Base-by-base conservation (phyloP, 495 filamentous ascomycete genomes). In the Saxispiralis lemnorum region DNA sequence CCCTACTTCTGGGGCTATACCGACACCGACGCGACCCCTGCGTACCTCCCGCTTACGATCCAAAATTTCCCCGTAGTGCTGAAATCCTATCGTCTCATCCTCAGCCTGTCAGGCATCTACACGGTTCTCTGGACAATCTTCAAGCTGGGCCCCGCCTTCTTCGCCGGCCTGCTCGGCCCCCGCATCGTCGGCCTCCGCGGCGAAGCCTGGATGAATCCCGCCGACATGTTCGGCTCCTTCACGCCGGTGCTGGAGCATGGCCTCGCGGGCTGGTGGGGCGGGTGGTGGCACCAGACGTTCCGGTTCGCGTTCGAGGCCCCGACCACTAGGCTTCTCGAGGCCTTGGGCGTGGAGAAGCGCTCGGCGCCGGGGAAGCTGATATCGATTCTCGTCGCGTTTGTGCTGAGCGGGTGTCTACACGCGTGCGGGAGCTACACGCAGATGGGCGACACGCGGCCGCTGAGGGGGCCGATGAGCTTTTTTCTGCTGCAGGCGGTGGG, bases 251-350 rank as follows among this genome's bases (percentile, higher is more conserved):
- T 79, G 3, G 69, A 80, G 41, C 60, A 74, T 36, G 83, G 84
- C 0, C 60, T 94, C 1, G 64, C 70, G 7, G 84, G 84, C 21
- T 73, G 77, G 51, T 94, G 85, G 85, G 73, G 79, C 34, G 68
- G 64, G 13, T 92, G 78, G 77, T 93, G 85, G 85, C 85, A 93
- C 58, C 85, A 93, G 57, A 70, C 78, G 1, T 89, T 93, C 62
- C 75, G 83, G 2, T 67, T 72, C 31, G 79, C 67, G 0, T 88
- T 93, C 55, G 60, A 70, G 6, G 67, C 70, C 1, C 71, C 78
- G 0, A 58, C 66, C 0, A 55, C 59, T 7, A 78, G 61, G 52
- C 47, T 81, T 17, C 43, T 74, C 15, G 20, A 39, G n/a, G n/a
- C 39, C 0, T 10, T 53, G 4, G 45, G 54, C 7, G 47, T 62